Percentiles rank a stretch among this genome's conserved stretches.
phyloP scores from a whole-genome alignment of 2,329 filamentous ascomycete species.

The Fusarium bulbicola region DNA sequence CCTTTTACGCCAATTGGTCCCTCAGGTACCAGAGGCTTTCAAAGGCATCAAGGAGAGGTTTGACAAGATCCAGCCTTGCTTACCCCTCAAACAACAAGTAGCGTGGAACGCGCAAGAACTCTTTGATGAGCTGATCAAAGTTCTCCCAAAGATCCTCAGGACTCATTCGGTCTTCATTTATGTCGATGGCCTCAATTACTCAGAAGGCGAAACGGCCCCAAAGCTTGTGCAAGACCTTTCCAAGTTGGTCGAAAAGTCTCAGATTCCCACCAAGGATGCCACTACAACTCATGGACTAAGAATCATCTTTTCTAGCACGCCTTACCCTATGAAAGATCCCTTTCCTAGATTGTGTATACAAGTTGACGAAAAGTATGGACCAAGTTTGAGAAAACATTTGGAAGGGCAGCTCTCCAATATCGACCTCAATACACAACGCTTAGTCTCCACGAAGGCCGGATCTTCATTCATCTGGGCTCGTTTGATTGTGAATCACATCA shows the following conservation, averaged over 20 bases:
- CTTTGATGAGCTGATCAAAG: not conserved
- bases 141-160: not conserved
- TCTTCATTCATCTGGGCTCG: not conserved
- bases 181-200: not conserved
- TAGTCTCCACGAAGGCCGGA: not conserved
- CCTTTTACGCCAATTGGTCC: not conserved
- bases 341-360: not conserved
- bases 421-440: not conserved
- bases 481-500: not conserved
- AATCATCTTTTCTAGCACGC: not conserved
- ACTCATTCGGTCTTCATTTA: not conserved
- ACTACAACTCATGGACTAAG: not conserved
- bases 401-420: not conserved
- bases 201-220: not conserved
- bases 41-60: not conserved
- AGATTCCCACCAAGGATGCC: not conserved
- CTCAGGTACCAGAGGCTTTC: not conserved
- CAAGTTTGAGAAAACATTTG: not conserved
- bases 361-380: not conserved
- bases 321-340: not conserved
- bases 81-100: not conserved
- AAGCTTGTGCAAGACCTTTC: slow-evolving; percentile 4
- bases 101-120: not conserved
- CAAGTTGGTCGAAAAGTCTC: not conserved
- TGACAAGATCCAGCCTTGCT: not conserved